Base-by-base conservation (phyloP, 2,329 filamentous ascomycete genomes). In the Aureobasidium sp. region DNA sequence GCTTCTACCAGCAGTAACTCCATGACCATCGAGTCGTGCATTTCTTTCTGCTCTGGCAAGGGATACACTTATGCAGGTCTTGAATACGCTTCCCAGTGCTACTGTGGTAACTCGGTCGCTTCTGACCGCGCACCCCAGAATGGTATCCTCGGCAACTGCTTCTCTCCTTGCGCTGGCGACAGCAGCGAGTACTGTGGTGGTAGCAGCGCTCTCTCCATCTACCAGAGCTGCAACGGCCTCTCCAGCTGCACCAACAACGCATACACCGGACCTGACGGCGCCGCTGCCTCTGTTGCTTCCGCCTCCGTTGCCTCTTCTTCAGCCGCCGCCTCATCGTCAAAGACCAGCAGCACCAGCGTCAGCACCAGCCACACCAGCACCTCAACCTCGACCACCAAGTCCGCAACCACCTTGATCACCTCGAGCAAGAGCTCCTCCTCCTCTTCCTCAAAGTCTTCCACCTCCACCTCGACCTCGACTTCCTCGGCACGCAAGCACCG, bases 131-230 rank as follows among this genome's bases (percentile, higher is more conserved):
- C 71, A 20, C 78, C 77, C 0, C 69, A 72, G n/a, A 67, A 71
- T 48, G 79, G 79, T 42, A 77, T 84, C 31, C 74, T 85, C 37
- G 82, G 80, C 42, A 80, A 80, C 65, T 87, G 84, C 71, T 74
- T 76, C 64, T 78, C 79, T 68, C 70, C 78, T 42, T 87, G 84
- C 72, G 76, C 74, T 12, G 84, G 83, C 22, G 74, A 84, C 65
- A 58, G 62, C 14, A 65, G 51, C 27, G 65, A 77, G 65, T 67
- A 73, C 27, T 78, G 76, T 62, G 76, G 76, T 58, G 76, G 76
- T 12, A 68, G 69, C 12, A 68, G 65, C 17, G 69, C 69, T 2
- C 67, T 76, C 20, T 72, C 70, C 6, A 65, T 77, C 2, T 77
- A 77, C 42, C 62, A 65, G 29, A 62, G 62, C 34, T 66, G 65